phyloP scores from a whole-genome alignment of 352 stramenopile genomes.

The Paralagenidium karlingii region DNA sequence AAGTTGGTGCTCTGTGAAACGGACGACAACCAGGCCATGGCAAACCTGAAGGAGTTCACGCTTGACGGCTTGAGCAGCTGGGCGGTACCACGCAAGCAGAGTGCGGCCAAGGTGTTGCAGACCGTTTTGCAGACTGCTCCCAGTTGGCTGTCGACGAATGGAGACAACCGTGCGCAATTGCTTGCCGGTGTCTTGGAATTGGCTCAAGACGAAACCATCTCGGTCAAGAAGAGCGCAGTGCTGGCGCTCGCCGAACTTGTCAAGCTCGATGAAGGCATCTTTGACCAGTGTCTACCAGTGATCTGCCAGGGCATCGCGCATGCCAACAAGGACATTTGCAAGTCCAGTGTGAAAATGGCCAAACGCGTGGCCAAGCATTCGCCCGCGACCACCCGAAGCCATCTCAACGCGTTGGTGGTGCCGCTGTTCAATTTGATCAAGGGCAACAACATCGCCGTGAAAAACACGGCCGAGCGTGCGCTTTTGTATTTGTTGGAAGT shows the following conservation, averaged over 20 bases:
- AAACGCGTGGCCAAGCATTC: conserved; percentile 65
- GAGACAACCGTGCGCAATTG: conserved; percentile 11
- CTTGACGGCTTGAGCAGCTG: conserved; percentile 6
- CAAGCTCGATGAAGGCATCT: conserved; percentile 23
- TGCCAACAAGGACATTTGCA: conserved; percentile 73
- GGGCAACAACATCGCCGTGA: conserved; percentile 82
- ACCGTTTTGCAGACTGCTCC: conserved; percentile 33
- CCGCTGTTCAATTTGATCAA: conserved; percentile 78
- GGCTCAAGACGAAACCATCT: conserved; percentile 46
- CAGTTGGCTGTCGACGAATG: conserved; percentile 8
- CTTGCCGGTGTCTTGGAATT: conserved; percentile 21
- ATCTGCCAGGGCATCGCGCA: conserved; percentile 45
- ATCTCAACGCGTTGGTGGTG: conserved; percentile 52
- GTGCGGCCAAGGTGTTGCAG: conserved; percentile 39
- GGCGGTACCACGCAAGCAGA: conserved; percentile 53
- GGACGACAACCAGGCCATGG: conserved; percentile 16
- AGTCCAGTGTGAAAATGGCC: conserved; percentile 49
- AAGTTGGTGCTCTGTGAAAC: conserved; percentile 33
- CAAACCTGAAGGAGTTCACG: conserved; percentile 5
- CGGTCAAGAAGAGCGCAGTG: conserved; percentile 39
- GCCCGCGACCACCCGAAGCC: conserved; percentile 30
- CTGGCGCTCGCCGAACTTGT: conserved; percentile 39
- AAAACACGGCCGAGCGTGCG: conserved; percentile 73
- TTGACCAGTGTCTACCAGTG: conserved; percentile 35
- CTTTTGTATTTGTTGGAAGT: conserved; percentile 83